Evolutionary conservation across 2,329 filamentous ascomycete genomes (phyloP).

Genomic region (Trichocomaceae sp.): DNA sequence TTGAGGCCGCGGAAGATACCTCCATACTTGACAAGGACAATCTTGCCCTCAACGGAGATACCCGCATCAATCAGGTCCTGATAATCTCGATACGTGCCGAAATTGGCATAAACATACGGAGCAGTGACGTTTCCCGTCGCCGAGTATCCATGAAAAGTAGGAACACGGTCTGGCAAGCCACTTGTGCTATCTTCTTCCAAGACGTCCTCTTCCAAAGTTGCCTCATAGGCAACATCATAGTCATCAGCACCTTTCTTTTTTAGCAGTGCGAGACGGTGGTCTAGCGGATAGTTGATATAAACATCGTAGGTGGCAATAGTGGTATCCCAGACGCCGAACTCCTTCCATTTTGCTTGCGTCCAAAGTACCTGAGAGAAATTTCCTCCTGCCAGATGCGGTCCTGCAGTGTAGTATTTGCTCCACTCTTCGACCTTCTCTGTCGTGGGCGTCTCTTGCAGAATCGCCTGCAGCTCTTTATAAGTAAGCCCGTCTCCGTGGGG

Average conservation of each 20-base stretch:
- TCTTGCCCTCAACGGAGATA: constrained; percentile 72
- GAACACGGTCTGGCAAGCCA: constrained; percentile 63
- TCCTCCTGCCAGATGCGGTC: constrained; percentile 68
- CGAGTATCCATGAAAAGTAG: constrained; percentile 92
- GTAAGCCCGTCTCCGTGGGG: constrained; percentile 41
- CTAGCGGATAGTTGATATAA: constrained; percentile 70
- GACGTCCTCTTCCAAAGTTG: constrained; percentile 75
- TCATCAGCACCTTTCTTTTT: constrained; percentile 38
- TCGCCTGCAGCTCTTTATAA: constrained; percentile 50
- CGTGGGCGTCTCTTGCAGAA: constrained; percentile 50
- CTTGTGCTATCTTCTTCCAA: constrained; percentile 77
- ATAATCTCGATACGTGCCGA: constrained; percentile 79
- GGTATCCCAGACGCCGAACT: constrained; percentile 57
- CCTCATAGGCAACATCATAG: constrained; percentile 63
- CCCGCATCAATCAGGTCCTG: constrained; percentile 72
- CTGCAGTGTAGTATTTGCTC: constrained; percentile 71
- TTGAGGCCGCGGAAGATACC: constrained; percentile 83
- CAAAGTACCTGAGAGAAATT: constrained; percentile 71
- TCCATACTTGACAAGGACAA: constrained; percentile 81
- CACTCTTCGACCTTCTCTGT: constrained; percentile 58
- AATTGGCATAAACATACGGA: constrained; percentile 82
- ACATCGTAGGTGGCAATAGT: constrained; percentile 64
- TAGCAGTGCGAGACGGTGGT: constrained; percentile 62
- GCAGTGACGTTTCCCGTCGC: constrained; percentile 87
- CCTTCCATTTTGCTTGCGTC: constrained; percentile 67